These are phyloP conservation scores for Candolleomyces efflorescens DNA, from an alignment of 768 basidiomycete genomes.

Conservation along the genomic window DNA sequence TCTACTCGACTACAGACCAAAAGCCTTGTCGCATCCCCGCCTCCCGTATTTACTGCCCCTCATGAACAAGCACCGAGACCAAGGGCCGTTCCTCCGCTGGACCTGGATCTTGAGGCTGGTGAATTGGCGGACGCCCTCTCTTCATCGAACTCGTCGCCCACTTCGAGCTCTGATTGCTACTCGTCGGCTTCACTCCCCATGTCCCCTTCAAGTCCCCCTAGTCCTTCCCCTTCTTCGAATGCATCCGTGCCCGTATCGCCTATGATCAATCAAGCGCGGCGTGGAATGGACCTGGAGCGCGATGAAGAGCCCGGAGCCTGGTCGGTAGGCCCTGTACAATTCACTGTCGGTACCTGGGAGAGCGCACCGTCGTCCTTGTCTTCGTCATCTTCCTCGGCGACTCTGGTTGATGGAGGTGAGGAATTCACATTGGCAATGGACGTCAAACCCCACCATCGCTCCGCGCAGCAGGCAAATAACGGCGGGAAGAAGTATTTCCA, in stretches of 20 bases:
- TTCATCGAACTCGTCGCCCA: not conserved
- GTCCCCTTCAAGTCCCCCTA: not conserved
- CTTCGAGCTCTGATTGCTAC: not conserved
- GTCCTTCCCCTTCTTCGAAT: not conserved
- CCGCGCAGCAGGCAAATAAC: not conserved
- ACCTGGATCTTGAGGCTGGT: not conserved
- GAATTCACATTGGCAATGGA: slow-evolving; percentile 47
- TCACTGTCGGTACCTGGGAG: not conserved
- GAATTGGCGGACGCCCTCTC: not conserved
- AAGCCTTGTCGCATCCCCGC: not conserved
- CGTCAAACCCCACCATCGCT: not conserved
- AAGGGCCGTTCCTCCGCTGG: not conserved
- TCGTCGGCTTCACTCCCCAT: slow-evolving; percentile 1
- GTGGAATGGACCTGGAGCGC: not conserved
- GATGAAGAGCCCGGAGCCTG: not conserved
- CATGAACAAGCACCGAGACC: not conserved
- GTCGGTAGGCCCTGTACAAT: not conserved
- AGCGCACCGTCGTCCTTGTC: not conserved
- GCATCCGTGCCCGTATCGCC: not conserved
- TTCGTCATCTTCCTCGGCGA: not conserved
- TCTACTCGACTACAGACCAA: not conserved
- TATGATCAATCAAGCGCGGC: not conserved
- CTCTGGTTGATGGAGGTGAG: slow-evolving; percentile 21
- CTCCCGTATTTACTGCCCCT: not conserved
- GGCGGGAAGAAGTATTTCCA: not conserved